These are phyloP conservation scores for Suhomyces emberorum DNA, from an alignment of 805 yeast species.

Conservation along the genomic window DNA sequence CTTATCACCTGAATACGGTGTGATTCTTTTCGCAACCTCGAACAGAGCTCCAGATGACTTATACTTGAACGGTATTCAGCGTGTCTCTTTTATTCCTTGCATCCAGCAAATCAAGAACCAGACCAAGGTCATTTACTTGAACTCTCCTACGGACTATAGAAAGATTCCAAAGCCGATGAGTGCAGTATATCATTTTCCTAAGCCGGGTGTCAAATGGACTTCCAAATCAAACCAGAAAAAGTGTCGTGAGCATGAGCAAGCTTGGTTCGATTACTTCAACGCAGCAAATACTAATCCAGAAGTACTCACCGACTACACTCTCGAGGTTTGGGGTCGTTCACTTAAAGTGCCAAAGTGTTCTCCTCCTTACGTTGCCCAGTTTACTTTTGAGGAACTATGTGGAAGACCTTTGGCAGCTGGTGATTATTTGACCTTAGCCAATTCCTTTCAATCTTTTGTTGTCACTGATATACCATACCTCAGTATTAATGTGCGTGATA, in stretches of 20 bases:
- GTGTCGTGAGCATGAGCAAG: conserved; percentile 59
- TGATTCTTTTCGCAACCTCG: conserved; percentile 87
- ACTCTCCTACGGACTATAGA: conserved; percentile 93
- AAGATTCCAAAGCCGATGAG: conserved; percentile 81
- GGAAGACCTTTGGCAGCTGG: conserved; percentile 90
- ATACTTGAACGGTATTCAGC: conserved; percentile 90
- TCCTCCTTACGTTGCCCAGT: conserved; percentile 83
- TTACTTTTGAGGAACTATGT: conserved; percentile 81
- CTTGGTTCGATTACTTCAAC: conserved; percentile 79
- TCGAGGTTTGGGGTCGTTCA: conserved; percentile 86
- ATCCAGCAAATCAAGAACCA: conserved; percentile 71
- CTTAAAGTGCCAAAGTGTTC: conserved; percentile 71
- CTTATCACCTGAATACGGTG: conserved; percentile 74
- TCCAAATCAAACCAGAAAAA: conserved; percentile 49
- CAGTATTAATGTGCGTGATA: conserved; percentile 73
- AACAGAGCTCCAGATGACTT: conserved; percentile 93
- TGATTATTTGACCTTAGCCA: conserved; percentile 83
- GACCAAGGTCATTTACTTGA: conserved; percentile 73
- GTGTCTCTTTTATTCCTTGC: conserved; percentile 90
- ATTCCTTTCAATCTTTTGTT: conserved; percentile 71
- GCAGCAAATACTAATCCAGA: conserved; percentile 37
- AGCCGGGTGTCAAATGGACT: conserved; percentile 53
- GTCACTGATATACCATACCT: conserved; percentile 90
- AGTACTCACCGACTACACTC: conserved; percentile 18
- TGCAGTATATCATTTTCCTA: conserved; percentile 73